These are phyloP conservation scores for Podosphaera leucotricha DNA, from an alignment of 2,329 filamentous ascomycete genomes.

Conservation along the genomic window DNA sequence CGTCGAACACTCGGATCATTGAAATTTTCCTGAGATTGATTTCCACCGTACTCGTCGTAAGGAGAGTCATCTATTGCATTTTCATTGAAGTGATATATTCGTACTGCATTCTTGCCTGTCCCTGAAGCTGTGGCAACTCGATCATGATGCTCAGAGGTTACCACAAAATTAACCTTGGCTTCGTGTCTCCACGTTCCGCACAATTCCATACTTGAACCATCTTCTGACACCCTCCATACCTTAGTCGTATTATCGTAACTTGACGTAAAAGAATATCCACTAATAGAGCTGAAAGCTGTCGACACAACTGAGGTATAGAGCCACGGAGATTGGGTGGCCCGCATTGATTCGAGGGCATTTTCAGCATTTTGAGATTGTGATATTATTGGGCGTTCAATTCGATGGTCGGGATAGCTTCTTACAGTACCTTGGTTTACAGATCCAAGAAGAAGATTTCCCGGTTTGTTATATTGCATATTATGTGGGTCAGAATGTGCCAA, in stretches of 20 bases:
- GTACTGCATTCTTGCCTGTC: conserved; percentile 27
- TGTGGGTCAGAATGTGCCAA: conserved; percentile 37
- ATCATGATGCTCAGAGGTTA: conserved; percentile 22
- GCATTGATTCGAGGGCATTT: conserved; percentile 32
- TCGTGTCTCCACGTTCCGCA: conserved; percentile 30
- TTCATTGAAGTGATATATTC: conserved; percentile 27
- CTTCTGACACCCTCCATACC: conserved; percentile 25
- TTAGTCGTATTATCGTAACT: conserved; percentile 40
- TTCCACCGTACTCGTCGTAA: conserved; percentile 12
- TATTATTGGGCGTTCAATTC: conserved; percentile 29
- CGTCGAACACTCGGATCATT: conserved; percentile 4
- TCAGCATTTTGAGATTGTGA: conserved; percentile 20
- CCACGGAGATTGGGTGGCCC: conserved; percentile 35
- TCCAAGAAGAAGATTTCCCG: conserved; percentile 35
- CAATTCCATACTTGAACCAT: conserved; percentile 20
- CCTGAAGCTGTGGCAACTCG: conserved; percentile 37
- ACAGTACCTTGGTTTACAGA: conserved; percentile 23
- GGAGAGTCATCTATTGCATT: conserved; percentile 15
- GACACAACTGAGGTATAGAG: conserved; percentile 39
- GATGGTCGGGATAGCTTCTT: conserved; percentile 30
- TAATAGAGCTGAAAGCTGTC: conserved; percentile 27
- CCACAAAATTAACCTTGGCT: conserved; percentile 39
- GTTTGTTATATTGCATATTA: conserved; percentile 43
- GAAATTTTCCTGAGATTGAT: conserved; percentile 4
- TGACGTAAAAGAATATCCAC: conserved; percentile 29